A percentile compares a stretch with the other conserved stretches of the same genome.
Conservation (phyloP, 495 filamentous ascomycete species). For the Aspergillus ellipticus region DNA sequence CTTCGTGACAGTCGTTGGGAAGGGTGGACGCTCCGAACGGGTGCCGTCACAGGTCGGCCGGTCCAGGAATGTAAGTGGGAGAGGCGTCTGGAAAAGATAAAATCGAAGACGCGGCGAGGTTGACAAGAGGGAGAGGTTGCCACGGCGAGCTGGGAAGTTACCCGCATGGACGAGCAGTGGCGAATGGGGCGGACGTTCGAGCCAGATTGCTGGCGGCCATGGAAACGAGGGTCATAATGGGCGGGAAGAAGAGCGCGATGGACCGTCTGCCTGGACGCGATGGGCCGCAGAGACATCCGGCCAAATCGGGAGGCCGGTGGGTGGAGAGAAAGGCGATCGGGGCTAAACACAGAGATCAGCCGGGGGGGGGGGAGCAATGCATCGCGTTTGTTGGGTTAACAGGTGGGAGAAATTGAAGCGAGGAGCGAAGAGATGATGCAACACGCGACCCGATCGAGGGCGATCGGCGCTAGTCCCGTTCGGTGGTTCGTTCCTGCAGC, state of each 20-base stretch:
- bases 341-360: background rate
- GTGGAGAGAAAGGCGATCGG: background rate
- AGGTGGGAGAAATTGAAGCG: background rate
- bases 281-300: constrained; percentile 37
- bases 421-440: background rate
- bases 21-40: background rate
- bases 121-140: constrained; percentile 14
- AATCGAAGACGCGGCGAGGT: constrained; percentile 7
- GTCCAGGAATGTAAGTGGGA: constrained; percentile 10
- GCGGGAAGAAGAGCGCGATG: constrained; percentile 22
- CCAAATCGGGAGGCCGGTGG: constrained; percentile 1
- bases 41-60: constrained; percentile 9
- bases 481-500: background rate
- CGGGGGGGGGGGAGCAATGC: background rate
- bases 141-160: constrained; percentile 17
- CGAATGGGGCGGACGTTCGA: constrained; percentile 18
- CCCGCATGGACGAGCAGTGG: constrained; percentile 20
- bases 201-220: constrained; percentile 24
- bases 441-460: background rate
- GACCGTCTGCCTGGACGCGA: constrained; percentile 21
- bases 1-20: constrained; percentile 3
- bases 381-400: constrained; percentile 8
- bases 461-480: background rate
- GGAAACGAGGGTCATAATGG: constrained; percentile 31
- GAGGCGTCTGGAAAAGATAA: background rate